Conservation (phyloP, 2,329 filamentous ascomycete genomes). For the Apiospora pterosperma region DNA sequence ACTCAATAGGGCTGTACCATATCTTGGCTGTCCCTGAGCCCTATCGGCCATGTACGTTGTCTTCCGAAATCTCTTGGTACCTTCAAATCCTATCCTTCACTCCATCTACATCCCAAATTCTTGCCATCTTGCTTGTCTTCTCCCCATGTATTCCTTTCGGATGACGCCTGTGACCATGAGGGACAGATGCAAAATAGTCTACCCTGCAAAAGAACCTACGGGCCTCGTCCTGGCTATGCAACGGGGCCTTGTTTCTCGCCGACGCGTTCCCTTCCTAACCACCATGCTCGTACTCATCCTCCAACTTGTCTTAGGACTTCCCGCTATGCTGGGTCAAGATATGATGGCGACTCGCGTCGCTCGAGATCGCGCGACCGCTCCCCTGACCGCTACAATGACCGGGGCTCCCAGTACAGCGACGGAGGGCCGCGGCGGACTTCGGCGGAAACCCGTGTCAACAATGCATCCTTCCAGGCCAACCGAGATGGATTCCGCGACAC, state of each 20-base stretch:
- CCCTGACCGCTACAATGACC: conserved; percentile 59
- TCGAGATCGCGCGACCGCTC: conserved; percentile 69
- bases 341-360: conserved; percentile 58
- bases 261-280: not conserved
- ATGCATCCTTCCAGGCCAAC: conserved; percentile 57
- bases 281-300: conserved; percentile 1
- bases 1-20: not conserved
- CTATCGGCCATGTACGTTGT: conserved; percentile 6
- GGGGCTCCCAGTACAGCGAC: conserved; percentile 53
- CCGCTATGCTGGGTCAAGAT: conserved; percentile 55
- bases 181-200: not conserved
- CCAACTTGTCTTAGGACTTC: conserved; percentile 37
- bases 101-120: not conserved
- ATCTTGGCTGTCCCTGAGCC: conserved; percentile 1
- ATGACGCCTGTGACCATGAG: not conserved
- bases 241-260: not conserved
- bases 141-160: not conserved
- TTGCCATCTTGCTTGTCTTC: not conserved
- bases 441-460: conserved; percentile 53
- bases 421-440: conserved; percentile 68
- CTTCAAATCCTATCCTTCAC: not conserved
- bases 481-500: conserved; percentile 57
- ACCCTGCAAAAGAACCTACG: not conserved
- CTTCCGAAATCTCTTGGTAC: not conserved
- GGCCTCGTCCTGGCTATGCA: not conserved